These are phyloP conservation scores for Fusarium brevicatenulatum DNA, from an alignment of 2,329 filamentous ascomycete species.

Conservation along the genomic window DNA sequence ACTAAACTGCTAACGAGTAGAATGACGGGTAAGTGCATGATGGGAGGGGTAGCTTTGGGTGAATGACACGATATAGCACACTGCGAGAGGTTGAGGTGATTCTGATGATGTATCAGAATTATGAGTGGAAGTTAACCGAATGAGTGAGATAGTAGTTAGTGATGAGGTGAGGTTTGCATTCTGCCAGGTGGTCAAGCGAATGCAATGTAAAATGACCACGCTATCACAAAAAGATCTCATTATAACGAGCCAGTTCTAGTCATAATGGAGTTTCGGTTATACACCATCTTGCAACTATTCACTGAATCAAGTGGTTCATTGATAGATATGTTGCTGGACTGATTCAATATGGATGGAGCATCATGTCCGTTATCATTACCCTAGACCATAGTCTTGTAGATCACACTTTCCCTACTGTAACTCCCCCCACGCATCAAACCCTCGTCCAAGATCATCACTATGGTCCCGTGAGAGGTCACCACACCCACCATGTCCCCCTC, in stretches of 20 bases:
- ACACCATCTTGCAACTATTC: slow-evolving; percentile 13
- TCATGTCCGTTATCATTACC: slow-evolving; percentile 21
- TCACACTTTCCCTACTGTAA: neutral
- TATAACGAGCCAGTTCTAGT: neutral
- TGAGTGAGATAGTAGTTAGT: neutral
- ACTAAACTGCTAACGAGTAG: neutral
- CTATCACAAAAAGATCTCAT: neutral
- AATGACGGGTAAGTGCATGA: slow-evolving; percentile 21
- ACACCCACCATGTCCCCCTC: slow-evolving; percentile 20
- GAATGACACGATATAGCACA: neutral
- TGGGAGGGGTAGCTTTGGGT: neutral
- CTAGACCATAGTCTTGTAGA: slow-evolving; percentile 19
- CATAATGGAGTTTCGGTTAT: slow-evolving; percentile 8
- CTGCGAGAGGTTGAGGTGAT: neutral
- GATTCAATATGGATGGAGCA: slow-evolving; percentile 10
- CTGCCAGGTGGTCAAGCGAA: neutral
- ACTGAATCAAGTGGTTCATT: slow-evolving; percentile 8
- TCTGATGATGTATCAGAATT: slow-evolving; percentile 22
- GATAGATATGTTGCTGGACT: neutral
- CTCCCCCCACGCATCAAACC: slow-evolving; percentile 20
- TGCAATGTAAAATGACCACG: neutral
- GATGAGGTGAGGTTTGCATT: slow-evolving; percentile 10
- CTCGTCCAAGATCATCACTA: slow-evolving; percentile 24
- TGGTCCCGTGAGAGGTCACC: slow-evolving; percentile 35
- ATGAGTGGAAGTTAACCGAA: slow-evolving; percentile 3